These are phyloP conservation scores for Tetragonia tetragonoides DNA, from an alignment of 148 eudicot species.

Conservation along the genomic window DNA sequence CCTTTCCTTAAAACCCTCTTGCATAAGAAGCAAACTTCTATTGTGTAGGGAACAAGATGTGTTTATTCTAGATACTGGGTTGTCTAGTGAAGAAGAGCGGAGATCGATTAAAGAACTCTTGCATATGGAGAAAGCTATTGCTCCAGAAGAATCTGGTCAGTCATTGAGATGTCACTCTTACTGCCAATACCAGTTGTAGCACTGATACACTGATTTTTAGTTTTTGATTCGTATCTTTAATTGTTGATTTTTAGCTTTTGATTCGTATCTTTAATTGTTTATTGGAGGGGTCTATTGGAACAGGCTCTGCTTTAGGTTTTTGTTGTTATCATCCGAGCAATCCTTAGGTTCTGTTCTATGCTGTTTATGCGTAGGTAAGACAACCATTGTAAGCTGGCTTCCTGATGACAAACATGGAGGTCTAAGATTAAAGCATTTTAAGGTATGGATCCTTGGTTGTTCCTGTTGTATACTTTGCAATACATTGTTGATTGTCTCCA, in stretches of 20 bases:
- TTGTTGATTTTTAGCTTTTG: not conserved
- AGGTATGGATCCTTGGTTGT: slow-evolving; percentile 46
- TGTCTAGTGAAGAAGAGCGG: slow-evolving; percentile 72
- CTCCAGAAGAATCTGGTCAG: slow-evolving; percentile 70
- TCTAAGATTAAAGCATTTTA: slow-evolving; percentile 68
- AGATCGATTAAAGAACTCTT: slow-evolving; percentile 62
- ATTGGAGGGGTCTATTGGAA: not conserved
- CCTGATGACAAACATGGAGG: slow-evolving; percentile 70
- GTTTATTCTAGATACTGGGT: slow-evolving; percentile 60
- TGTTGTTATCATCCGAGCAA: not conserved
- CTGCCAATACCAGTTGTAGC: not conserved
- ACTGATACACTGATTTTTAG: not conserved
- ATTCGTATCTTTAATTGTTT: not conserved
- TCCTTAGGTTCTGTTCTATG: not conserved
- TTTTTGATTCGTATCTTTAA: not conserved
- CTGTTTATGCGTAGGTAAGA: slow-evolving; percentile 36
- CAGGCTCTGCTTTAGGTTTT: not conserved
- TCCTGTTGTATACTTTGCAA: slow-evolving; percentile 3
- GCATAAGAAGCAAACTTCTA: not conserved
- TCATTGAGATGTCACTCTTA: not conserved
- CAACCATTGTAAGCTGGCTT: slow-evolving; percentile 62
- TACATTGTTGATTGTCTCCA: not conserved
- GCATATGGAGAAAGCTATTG: slow-evolving; percentile 37
- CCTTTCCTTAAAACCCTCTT: not conserved
- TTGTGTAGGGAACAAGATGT: slow-evolving; percentile 69